phyloP scores from a whole-genome alignment of 257 asterid genomes.

The Sherardia arvensis region DNA sequence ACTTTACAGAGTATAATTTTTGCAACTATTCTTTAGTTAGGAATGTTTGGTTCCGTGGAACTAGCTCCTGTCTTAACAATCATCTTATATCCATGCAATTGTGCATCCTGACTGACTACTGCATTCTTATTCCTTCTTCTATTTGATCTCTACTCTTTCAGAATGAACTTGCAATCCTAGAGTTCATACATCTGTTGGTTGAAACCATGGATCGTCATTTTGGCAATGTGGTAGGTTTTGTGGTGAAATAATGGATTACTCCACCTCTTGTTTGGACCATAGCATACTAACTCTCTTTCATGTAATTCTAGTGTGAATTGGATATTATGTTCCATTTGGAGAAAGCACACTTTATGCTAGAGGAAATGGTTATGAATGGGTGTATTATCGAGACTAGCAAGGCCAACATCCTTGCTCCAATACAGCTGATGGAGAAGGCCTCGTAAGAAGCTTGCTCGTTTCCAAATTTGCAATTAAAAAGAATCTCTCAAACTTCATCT shows the following conservation, averaged over 20 bases:
- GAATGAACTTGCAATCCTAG: constrained; percentile 96
- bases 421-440: constrained; percentile 81
- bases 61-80: neutral
- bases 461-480: neutral
- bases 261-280: neutral
- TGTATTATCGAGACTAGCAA: constrained; percentile 92
- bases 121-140: neutral
- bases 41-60: neutral
- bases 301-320: constrained; percentile 62
- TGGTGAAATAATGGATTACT: neutral
- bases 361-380: constrained; percentile 98
- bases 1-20: neutral
- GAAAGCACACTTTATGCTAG: constrained; percentile 98
- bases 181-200: constrained; percentile 85
- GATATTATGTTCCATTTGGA: constrained; percentile 95
- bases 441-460: constrained; percentile 21
- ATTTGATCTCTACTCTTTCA: constrained; percentile 24
- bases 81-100: neutral
- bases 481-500: neutral
- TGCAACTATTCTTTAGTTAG: neutral
- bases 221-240: constrained; percentile 83
- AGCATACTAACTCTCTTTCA: neutral
- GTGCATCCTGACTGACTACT: neutral
- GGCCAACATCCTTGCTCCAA: constrained; percentile 64
- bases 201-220: constrained; percentile 99